phyloP scores from a whole-genome alignment of 768 basidiomycete species.

The Amanita pallidorosea region DNA sequence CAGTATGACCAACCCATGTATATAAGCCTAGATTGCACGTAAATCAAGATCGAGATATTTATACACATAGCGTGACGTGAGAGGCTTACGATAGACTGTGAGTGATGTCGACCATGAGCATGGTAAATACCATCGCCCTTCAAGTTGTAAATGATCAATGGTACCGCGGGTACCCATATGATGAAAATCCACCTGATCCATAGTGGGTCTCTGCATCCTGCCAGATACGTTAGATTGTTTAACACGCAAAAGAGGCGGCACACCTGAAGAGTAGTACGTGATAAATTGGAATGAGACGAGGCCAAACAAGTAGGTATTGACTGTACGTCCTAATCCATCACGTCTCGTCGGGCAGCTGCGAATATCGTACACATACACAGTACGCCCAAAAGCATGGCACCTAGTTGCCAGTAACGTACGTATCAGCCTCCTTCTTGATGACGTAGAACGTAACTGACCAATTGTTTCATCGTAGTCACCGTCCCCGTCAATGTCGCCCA shows the following conservation, averaged over 20 bases:
- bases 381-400: too few species aligned
- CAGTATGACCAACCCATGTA: constrained; percentile 4
- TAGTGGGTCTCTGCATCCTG: not conserved
- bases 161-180: not conserved
- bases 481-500: too few species aligned
- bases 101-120: constrained; percentile 9
- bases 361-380: not conserved
- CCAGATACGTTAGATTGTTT: not conserved
- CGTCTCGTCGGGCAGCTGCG: not conserved
- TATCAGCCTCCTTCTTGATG: too few species aligned
- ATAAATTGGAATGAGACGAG: not conserved
- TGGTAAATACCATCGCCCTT: constrained; percentile 7
- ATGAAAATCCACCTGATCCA: not conserved
- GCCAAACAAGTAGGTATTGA: not conserved
- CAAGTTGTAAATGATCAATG: not conserved
- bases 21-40: constrained; percentile 1
- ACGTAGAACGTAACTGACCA: too few species aligned
- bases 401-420: too few species aligned
- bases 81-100: constrained; percentile 10
- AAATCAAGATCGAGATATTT: not conserved
- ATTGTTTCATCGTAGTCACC: too few species aligned
- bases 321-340: not conserved
- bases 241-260: not conserved
- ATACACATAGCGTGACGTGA: not conserved
- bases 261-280: not conserved